Conservation (phyloP, 352 stramenopile genomes). For the Phytophthora cryptogea region DNA sequence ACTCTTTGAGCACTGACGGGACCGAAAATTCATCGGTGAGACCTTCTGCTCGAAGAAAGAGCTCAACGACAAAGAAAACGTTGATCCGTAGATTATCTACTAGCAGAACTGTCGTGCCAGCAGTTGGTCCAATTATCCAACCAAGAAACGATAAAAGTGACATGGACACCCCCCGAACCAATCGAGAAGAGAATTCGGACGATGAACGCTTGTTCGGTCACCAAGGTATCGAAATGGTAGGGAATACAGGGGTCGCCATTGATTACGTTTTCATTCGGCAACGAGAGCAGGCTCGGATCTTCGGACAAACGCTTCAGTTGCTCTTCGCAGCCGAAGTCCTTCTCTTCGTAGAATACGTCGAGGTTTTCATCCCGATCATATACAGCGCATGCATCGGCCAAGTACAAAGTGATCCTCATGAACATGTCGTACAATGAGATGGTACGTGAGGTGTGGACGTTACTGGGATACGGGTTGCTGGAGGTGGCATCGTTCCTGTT, state of each 20-base stretch:
- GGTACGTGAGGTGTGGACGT: constrained; percentile 6
- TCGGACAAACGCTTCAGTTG: constrained; percentile 25
- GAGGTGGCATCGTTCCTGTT: constrained; percentile 26
- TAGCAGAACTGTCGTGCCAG: too few species aligned
- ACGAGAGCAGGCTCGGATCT: constrained; percentile 12
- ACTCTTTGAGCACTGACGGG: too few species aligned
- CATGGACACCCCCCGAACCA: background rate
- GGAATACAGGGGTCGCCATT: background rate
- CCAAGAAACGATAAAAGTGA: too few species aligned
- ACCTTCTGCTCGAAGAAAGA: too few species aligned
- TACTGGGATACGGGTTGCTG: constrained; percentile 10
- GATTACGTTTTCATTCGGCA: constrained; percentile 14
- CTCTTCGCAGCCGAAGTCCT: constrained; percentile 12
- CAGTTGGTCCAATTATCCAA: too few species aligned
- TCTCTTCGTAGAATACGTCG: too few species aligned
- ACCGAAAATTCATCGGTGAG: too few species aligned
- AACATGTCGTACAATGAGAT: constrained; percentile 7
- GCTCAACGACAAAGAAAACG: too few species aligned
- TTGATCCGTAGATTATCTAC: too few species aligned
- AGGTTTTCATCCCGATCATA: constrained; percentile 29
- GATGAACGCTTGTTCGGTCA: constrained; percentile 11
- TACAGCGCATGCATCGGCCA: constrained; percentile 30
- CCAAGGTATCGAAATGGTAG: constrained; percentile 1
- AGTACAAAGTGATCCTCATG: constrained; percentile 26
- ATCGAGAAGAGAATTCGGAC: background rate